A percentile compares a stretch with the other conserved stretches of the same genome.
These are phyloP conservation scores for Omphalotus guepiniiformis DNA, from an alignment of 768 basidiomycete genomes.

Conservation along the genomic window DNA sequence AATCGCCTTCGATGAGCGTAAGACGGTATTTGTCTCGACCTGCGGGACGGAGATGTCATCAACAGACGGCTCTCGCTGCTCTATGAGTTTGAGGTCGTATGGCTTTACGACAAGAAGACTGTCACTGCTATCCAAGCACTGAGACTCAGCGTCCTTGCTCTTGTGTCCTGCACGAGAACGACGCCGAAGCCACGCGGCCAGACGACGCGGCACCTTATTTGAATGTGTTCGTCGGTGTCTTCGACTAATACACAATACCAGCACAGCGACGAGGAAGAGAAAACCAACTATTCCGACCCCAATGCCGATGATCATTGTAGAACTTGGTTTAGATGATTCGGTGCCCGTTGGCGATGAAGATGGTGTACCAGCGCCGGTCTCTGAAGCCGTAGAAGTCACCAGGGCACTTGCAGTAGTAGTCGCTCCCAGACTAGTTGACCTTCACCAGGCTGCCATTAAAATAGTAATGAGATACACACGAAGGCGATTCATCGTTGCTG, in stretches of 20 bases:
- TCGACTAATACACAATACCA: constrained; percentile 2
- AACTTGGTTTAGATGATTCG: background rate
- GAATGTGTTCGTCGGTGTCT: background rate
- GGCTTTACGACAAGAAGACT: too few relatives aligned
- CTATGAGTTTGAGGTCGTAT: too few relatives aligned
- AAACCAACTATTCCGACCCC: background rate
- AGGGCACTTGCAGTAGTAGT: background rate
- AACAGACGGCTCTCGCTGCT: too few relatives aligned
- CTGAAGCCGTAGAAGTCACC: background rate
- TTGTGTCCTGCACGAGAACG: background rate
- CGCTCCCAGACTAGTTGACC: background rate
- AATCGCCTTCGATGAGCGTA: too few relatives aligned
- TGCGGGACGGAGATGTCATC: too few relatives aligned
- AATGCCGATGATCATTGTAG: background rate
- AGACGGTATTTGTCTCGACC: too few relatives aligned
- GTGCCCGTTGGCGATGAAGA: background rate
- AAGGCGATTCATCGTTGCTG: background rate
- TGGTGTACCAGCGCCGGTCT: background rate
- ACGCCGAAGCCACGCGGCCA: background rate
- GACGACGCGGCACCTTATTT: too few relatives aligned
- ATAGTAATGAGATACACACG: background rate
- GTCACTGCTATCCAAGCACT: background rate
- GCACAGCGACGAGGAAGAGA: background rate
- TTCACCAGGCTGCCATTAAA: background rate
- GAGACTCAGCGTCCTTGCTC: background rate